Conservation (phyloP, 306 rosid species). For the Quercus rubra region DNA sequence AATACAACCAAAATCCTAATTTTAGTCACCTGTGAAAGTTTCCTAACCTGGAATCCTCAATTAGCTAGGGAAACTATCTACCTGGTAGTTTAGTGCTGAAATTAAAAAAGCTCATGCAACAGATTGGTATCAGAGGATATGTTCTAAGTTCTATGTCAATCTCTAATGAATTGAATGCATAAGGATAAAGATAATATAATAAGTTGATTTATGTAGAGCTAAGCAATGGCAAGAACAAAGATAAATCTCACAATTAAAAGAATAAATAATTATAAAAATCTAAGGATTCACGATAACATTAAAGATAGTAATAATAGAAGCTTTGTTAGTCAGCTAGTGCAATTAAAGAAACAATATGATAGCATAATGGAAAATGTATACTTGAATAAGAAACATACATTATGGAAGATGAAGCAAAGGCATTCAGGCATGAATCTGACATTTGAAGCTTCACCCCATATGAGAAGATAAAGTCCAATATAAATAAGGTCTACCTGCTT, state of each 20-base stretch:
- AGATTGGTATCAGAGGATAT: not conserved
- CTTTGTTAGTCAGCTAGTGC: not conserved
- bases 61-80: not conserved
- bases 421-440: conserved; percentile 99
- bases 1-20: not conserved
- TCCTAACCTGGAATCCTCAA: not conserved
- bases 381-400: conserved; percentile 46
- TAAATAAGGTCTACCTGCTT: conserved; percentile 72
- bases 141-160: not conserved
- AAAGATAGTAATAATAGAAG: not conserved
- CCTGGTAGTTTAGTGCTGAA: not conserved
- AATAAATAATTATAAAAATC: not conserved
- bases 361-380: conserved; percentile 2
- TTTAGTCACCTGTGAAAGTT: not conserved
- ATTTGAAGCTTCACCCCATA: conserved; percentile 99
- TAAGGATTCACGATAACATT: not conserved
- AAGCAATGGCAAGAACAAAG: not conserved
- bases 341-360: not conserved
- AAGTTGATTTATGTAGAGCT: not conserved
- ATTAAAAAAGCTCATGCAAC: not conserved
- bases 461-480: conserved; percentile 89
- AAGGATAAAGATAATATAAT: not conserved
- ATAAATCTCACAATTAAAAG: not conserved
- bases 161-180: not conserved
- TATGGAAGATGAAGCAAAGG: conserved; percentile 91